These are phyloP conservation scores for Seminavis robusta DNA, from an alignment of 108 stramenopile species.

Conservation along the genomic window DNA sequence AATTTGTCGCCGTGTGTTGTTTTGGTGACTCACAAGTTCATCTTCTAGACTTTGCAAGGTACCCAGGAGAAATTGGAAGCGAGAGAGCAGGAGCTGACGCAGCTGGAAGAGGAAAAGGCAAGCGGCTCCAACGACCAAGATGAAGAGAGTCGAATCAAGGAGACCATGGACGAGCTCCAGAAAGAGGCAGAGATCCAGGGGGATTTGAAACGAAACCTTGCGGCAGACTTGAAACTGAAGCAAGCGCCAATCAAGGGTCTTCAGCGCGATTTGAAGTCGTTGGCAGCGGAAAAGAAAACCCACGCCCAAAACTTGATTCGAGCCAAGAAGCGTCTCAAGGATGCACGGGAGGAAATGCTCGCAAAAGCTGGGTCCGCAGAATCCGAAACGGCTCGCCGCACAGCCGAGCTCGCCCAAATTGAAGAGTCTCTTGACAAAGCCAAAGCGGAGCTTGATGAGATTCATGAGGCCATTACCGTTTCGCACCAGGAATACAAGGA, in stretches of 20 bases:
- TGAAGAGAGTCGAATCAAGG: constrained; percentile 29
- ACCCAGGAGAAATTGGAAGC: constrained; percentile 17
- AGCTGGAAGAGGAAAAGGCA: constrained; percentile 51
- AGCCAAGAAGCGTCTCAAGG: constrained; percentile 50
- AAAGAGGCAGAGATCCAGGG: constrained; percentile 59
- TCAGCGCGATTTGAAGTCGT: constrained; percentile 31
- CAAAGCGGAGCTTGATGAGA: constrained; percentile 37
- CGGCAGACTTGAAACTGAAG: constrained; percentile 46
- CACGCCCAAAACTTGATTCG: constrained; percentile 23
- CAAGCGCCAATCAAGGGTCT: constrained; percentile 43
- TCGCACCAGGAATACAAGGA: constrained; percentile 39
- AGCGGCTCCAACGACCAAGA: constrained; percentile 49
- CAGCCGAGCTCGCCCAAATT: constrained; percentile 9
- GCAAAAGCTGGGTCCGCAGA: constrained; percentile 55
- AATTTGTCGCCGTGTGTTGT: too few relatives aligned
- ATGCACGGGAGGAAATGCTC: constrained; percentile 55
- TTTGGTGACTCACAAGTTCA: too few relatives aligned
- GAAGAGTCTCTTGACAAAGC: constrained; percentile 31
- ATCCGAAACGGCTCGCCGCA: constrained; percentile 50
- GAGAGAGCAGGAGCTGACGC: constrained; percentile 36
- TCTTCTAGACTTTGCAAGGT: too few relatives aligned
- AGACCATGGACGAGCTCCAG: too few relatives aligned
- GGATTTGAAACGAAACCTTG: constrained; percentile 43
- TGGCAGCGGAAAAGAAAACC: constrained; percentile 29
- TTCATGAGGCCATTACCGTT: constrained; percentile 27